A percentile compares a stretch with the other conserved stretches of the same genome.
Evolutionary conservation across 2,329 filamentous ascomycete species (phyloP).

Genomic region (Aphanocladium album): DNA sequence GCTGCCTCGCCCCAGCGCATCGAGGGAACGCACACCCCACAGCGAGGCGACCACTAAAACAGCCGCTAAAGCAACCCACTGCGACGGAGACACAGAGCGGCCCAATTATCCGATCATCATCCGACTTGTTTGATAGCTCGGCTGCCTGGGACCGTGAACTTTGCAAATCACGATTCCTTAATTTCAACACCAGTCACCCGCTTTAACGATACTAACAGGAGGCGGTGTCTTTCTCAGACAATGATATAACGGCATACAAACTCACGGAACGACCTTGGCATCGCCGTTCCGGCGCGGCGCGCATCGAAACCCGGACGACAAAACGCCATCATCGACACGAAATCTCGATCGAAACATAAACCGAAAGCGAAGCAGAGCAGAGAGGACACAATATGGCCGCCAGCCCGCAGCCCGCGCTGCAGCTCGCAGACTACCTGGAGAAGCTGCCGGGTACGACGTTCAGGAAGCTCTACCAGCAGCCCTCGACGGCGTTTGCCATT

Average conservation of each 20-base stretch:
- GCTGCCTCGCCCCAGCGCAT: neutral
- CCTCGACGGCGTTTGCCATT: conserved; percentile 89
- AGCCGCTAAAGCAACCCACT: neutral
- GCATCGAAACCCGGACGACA: neutral
- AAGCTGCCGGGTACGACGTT: conserved; percentile 85
- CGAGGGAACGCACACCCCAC: neutral
- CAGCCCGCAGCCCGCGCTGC: conserved; percentile 45
- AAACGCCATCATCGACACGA: neutral
- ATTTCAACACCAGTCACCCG: neutral
- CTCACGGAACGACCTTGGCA: conserved; percentile 5
- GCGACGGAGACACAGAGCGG: neutral
- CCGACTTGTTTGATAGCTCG: neutral
- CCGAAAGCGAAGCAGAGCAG: neutral
- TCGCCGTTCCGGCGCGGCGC: conserved; percentile 7
- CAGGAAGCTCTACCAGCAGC: conserved; percentile 88
- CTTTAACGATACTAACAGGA: neutral
- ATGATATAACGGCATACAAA: conserved; percentile 14
- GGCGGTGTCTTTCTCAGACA: neutral
- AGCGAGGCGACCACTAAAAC: neutral
- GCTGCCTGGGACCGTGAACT: conserved; percentile 2
- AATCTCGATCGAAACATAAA: neutral
- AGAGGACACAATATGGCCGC: conserved; percentile 38
- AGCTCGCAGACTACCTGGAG: conserved; percentile 86
- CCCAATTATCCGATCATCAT: conserved; percentile 14
- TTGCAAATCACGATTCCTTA: neutral